A percentile compares a stretch with the other conserved stretches of the same genome.
These are phyloP conservation scores for Acer negundo DNA, from an alignment of 345 rosid genomes.

Conservation along the genomic window DNA sequence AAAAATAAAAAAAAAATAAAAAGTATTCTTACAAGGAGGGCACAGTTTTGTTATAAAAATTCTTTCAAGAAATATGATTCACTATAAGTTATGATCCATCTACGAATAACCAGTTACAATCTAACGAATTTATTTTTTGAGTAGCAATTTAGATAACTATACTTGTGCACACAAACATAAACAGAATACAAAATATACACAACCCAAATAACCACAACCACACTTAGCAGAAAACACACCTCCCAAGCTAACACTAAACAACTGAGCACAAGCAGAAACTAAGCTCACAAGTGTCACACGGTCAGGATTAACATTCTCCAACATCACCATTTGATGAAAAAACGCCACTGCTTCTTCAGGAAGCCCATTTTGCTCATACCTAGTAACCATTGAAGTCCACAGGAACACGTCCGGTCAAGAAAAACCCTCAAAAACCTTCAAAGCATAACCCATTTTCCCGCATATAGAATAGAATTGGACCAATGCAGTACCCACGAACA, in stretches of 20 bases:
- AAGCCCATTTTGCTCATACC: conserved; percentile 49
- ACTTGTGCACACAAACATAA: no score
- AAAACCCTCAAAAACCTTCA: conserved; percentile 45
- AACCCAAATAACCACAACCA: no score
- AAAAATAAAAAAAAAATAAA: no score
- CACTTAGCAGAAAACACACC: background rate
- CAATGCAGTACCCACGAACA: conserved; percentile 51
- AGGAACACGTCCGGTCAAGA: conserved; percentile 48
- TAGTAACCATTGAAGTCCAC: conserved; percentile 65
- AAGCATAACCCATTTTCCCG: conserved; percentile 41
- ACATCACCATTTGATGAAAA: conserved; percentile 40
- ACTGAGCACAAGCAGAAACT: conserved; percentile 53
- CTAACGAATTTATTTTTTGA: no score
- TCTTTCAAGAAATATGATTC: no score
- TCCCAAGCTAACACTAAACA: conserved; percentile 44
- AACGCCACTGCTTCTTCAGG: conserved; percentile 41
- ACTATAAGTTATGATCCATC: no score
- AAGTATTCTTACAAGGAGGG: no score
- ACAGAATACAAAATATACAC: no score
- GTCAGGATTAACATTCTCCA: conserved; percentile 37
- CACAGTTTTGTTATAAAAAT: no score
- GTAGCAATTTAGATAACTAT: no score
- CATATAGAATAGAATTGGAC: conserved; percentile 52
- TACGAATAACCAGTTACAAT: no score
- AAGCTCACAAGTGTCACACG: conserved; percentile 48